Percentiles rank a stretch among this genome's conserved stretches.
Conservation (phyloP, 2,329 filamentous ascomycete species). For the Chaetomium olivaceum region DNA sequence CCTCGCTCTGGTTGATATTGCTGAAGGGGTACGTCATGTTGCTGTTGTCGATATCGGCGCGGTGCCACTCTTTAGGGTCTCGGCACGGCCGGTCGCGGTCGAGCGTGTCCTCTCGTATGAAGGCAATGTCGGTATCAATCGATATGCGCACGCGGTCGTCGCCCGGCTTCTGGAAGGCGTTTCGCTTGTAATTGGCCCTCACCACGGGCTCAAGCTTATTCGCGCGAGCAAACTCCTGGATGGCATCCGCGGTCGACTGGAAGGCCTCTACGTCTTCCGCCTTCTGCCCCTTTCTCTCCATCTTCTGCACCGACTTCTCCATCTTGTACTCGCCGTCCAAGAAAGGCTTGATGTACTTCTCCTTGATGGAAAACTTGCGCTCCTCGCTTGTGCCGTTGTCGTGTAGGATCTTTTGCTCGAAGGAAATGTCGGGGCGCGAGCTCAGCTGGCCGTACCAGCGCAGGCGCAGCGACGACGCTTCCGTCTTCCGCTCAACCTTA, state of each 20-base stretch:
- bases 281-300: conserved; percentile 73
- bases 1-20: conserved; percentile 84
- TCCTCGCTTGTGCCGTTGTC: conserved; percentile 77
- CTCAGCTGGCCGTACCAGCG: conserved; percentile 89
- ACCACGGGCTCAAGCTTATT: conserved; percentile 80
- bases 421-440: conserved; percentile 73
- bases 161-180: conserved; percentile 92
- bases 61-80: conserved; percentile 86
- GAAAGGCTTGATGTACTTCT: conserved; percentile 89
- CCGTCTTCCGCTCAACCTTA: conserved; percentile 74
- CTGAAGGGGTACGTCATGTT: conserved; percentile 86
- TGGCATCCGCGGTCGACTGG: conserved; percentile 69
- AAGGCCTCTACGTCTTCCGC: conserved; percentile 67
- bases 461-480: conserved; percentile 80
- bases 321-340: conserved; percentile 85
- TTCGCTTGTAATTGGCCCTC: conserved; percentile 89
- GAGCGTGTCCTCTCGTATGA: conserved; percentile 77
- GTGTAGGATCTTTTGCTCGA: conserved; percentile 87
- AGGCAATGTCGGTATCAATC: conserved; percentile 87
- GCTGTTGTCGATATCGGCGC: conserved; percentile 80
- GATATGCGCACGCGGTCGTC: conserved; percentile 89
- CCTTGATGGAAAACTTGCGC: conserved; percentile 80
- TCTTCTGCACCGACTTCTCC: conserved; percentile 86
- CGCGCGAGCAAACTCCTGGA: conserved; percentile 77
- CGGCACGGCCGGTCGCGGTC: conserved; percentile 84